phyloP scores from a whole-genome alignment of 495 filamentous ascomycete genomes.

The Jackrogersella minutella region DNA sequence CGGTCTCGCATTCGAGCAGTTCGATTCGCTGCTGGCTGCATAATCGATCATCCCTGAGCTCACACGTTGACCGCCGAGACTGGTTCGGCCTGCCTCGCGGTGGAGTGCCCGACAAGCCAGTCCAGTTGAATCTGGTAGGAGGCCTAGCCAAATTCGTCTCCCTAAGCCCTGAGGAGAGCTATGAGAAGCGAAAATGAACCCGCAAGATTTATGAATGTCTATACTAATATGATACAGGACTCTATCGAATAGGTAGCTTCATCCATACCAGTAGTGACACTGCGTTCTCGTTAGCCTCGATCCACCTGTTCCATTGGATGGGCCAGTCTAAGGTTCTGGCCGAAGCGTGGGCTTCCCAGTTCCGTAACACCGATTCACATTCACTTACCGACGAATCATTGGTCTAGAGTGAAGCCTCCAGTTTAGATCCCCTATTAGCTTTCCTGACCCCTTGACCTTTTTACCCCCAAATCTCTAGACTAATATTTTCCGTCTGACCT shows the following conservation, averaged over 20 bases:
- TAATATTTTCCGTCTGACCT: slow-evolving; percentile 40
- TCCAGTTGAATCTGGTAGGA: slow-evolving; percentile 15
- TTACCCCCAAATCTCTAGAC: slow-evolving; percentile 21
- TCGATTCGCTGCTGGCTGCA: slow-evolving; percentile 35
- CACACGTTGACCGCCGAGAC: slow-evolving; percentile 44
- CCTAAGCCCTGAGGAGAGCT: slow-evolving; percentile 7
- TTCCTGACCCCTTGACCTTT: slow-evolving; percentile 25
- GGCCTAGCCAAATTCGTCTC: slow-evolving; percentile 16
- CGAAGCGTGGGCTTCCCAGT: slow-evolving; percentile 36
- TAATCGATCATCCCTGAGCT: slow-evolving; percentile 41
- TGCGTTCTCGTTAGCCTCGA: slow-evolving; percentile 11
- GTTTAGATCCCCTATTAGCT: slow-evolving; percentile 28
- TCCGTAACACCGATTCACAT: slow-evolving; percentile 29
- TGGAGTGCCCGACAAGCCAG: slow-evolving; percentile 28
- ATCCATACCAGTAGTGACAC: neutral
- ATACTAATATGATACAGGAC: neutral
- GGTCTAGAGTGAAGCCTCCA: slow-evolving; percentile 14
- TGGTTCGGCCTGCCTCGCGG: slow-evolving; percentile 28
- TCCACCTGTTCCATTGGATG: slow-evolving; percentile 22
- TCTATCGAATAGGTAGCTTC: slow-evolving; percentile 6
- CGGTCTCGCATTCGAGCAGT: slow-evolving; percentile 25
- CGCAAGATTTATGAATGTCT: slow-evolving; percentile 26
- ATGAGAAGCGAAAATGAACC: slow-evolving; percentile 25
- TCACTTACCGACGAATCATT: slow-evolving; percentile 24
- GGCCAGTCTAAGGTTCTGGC: slow-evolving; percentile 23